Percentiles rank a stretch among this genome's conserved stretches.
Evolutionary conservation across 2,329 filamentous ascomycete genomes (phyloP).

Genomic region (Penicillium sp.): DNA sequence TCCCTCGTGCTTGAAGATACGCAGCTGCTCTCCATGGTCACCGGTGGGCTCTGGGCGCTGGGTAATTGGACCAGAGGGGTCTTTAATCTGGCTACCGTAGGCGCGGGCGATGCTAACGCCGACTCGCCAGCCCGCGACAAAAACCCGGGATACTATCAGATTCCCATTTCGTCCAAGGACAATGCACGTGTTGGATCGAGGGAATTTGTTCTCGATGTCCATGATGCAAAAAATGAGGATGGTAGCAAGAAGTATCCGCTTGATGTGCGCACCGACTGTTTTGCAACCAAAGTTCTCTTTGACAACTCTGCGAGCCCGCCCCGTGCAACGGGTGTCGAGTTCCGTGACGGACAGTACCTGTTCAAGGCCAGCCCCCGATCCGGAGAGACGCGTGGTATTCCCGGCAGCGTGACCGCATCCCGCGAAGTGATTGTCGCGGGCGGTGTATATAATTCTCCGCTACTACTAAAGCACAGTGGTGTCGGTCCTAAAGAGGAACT

Average conservation of each 20-base stretch:
- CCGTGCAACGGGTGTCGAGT: slow-evolving; percentile 51
- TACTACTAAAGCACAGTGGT: slow-evolving; percentile 65
- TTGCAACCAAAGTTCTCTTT: slow-evolving; percentile 49
- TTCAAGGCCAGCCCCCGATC: slow-evolving; percentile 48
- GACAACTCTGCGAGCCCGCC: slow-evolving; percentile 38
- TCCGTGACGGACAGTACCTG: slow-evolving; percentile 47
- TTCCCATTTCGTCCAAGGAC: slow-evolving; percentile 50
- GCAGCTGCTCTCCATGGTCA: slow-evolving; percentile 54
- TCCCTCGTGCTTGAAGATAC: slow-evolving; percentile 52
- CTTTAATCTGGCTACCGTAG: slow-evolving; percentile 46
- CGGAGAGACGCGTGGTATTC: slow-evolving; percentile 28
- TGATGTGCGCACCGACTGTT: slow-evolving; percentile 52
- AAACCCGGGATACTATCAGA: slow-evolving; percentile 54
- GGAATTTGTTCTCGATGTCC: slow-evolving; percentile 41
- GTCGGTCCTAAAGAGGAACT: slow-evolving; percentile 58
- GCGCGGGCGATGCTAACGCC: slow-evolving; percentile 54
- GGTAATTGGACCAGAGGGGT: slow-evolving; percentile 45
- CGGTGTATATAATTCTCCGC: slow-evolving; percentile 63
- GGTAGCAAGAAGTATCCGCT: slow-evolving; percentile 51
- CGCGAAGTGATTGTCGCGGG: slow-evolving; percentile 48
- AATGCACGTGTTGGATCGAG: slow-evolving; percentile 32
- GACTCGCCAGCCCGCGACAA: slow-evolving; percentile 48
- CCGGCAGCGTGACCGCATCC: slow-evolving; percentile 44
- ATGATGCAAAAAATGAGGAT: slow-evolving; percentile 24
- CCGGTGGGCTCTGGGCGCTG: slow-evolving; percentile 54